Base-by-base conservation (phyloP, 345 rosid genomes). In the Litchi chinensis region DNA sequence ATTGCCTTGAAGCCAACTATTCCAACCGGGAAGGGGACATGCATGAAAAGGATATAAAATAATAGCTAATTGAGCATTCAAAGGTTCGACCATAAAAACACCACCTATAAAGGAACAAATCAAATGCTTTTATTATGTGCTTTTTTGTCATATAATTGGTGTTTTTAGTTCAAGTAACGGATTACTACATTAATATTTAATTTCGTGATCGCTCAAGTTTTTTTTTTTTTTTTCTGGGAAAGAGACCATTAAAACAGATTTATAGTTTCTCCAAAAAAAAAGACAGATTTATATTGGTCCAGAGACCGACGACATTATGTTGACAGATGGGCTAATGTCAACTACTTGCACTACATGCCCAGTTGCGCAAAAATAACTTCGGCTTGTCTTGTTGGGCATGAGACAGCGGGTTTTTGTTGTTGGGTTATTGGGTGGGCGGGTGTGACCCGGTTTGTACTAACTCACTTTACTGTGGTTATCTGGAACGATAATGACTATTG, bases 1-100 rank as follows among this genome's bases (percentile, higher is more conserved):
- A 66, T 65, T 67, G 52, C 71, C 50, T 19, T 40, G 71, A 67
- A 40, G 71, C 59, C 2, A 54, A 54, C n/a, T 54, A 15, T 54
- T 54, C n/a, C 59, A 5, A 54, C 59, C n/a, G 5, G n/a, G 21
- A 54, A 54, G 59, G 59, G 59, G 18, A 54, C 18, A 50, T 50
- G 56, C 15, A 13, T 13, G 15, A 50, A 50, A 50, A 50, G 56
- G 56, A 50, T 13, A 50, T 13, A 50, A 50, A 50, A 50, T 11
- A 50, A 50, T 32, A 1, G 37, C 37, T 2, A 32, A 32, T 32
- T 32, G 37, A 32, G 37, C 4, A 32, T 32, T 32, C 37, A 32
- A 32, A 32, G 37, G 4, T 32, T 2, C 59, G 12, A 54, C 19
- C 59, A 11, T 16, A 65, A 65, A 65, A 28, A 26, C 50, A 67